phyloP scores from a whole-genome alignment of 345 rosid species.

The Populus tremula region DNA sequence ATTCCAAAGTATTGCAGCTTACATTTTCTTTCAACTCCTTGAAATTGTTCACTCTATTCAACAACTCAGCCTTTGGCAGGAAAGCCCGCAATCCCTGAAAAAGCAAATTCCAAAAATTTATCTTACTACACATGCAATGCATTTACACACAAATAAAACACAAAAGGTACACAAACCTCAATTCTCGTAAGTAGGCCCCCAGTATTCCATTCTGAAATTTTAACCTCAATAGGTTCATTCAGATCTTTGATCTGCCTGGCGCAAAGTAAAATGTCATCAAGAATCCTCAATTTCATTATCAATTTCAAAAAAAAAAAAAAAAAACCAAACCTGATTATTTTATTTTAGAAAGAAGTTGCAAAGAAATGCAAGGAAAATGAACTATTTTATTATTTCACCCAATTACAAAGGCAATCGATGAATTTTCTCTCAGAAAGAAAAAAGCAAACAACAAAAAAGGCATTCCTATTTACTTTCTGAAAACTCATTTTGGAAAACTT shows the following conservation, averaged over 20 bases:
- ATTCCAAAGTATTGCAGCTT: slow-evolving; percentile 19
- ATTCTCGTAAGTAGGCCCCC: slow-evolving; percentile 86
- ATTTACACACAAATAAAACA: not conserved
- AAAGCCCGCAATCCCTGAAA: slow-evolving; percentile 84
- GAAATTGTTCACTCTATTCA: slow-evolving; percentile 70
- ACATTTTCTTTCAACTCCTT: slow-evolving; percentile 89
- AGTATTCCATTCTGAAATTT: slow-evolving; percentile 83
- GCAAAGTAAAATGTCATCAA: slow-evolving; percentile 12
- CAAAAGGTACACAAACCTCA: slow-evolving; percentile 47
- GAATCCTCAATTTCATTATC: slow-evolving; percentile 5
- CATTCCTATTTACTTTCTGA: not conserved
- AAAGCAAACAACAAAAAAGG: not conserved
- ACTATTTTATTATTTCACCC: not conserved
- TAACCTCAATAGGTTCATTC: slow-evolving; percentile 75
- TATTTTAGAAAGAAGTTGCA: not conserved
- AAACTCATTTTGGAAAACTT: not conserved
- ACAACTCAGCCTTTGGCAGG: slow-evolving; percentile 75
- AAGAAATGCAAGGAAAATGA: not conserved
- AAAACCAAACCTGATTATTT: not conserved
- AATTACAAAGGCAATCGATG: not conserved
- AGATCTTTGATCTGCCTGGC: slow-evolving; percentile 68
- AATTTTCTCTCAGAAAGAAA: not conserved
- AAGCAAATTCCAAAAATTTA: slow-evolving; percentile 13
- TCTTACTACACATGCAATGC: not conserved
- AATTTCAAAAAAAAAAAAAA: slow-evolving; percentile 2